Conservation (phyloP, 1,284 basidiomycete species). For the Paramarasmius palmivorus region DNA sequence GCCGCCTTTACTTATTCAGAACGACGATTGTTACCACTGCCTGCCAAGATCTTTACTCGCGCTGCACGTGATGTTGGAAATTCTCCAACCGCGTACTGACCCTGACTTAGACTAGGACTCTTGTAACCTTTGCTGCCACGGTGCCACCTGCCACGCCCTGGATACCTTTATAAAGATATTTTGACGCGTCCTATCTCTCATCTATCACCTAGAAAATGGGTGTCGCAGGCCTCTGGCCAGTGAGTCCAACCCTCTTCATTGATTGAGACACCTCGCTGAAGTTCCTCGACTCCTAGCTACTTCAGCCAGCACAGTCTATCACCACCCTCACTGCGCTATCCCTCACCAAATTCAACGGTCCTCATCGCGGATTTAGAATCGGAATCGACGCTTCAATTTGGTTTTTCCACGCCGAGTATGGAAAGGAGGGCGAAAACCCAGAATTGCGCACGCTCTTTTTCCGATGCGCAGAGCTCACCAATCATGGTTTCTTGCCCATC, state of each 20-base stretch:
- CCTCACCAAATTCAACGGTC: conserved; percentile 67
- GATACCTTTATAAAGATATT: too few relatives aligned
- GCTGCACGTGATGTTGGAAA: too few relatives aligned
- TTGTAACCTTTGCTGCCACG: too few relatives aligned
- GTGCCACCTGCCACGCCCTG: too few relatives aligned
- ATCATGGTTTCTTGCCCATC: conserved; percentile 80
- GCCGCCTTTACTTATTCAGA: too few relatives aligned
- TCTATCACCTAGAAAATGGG: conserved; percentile 35
- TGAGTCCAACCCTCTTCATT: conserved; percentile 10
- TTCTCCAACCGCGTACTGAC: too few relatives aligned
- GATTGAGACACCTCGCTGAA: background rate
- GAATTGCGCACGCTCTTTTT: conserved; percentile 77
- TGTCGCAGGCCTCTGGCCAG: conserved; percentile 49
- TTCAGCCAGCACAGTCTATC: conserved; percentile 60
- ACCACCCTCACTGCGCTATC: conserved; percentile 71
- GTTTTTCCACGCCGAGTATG: conserved; percentile 78
- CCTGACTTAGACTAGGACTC: too few relatives aligned
- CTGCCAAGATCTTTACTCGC: too few relatives aligned
- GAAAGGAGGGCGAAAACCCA: conserved; percentile 77
- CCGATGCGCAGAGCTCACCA: conserved; percentile 72
- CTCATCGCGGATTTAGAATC: conserved; percentile 65
- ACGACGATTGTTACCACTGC: too few relatives aligned
- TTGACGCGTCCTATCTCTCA: too few relatives aligned
- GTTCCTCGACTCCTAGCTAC: conserved; percentile 41
- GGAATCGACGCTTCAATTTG: conserved; percentile 83